Conservation (phyloP, 2,329 filamentous ascomycete genomes). For the Beauveria scarabaeidicola region DNA sequence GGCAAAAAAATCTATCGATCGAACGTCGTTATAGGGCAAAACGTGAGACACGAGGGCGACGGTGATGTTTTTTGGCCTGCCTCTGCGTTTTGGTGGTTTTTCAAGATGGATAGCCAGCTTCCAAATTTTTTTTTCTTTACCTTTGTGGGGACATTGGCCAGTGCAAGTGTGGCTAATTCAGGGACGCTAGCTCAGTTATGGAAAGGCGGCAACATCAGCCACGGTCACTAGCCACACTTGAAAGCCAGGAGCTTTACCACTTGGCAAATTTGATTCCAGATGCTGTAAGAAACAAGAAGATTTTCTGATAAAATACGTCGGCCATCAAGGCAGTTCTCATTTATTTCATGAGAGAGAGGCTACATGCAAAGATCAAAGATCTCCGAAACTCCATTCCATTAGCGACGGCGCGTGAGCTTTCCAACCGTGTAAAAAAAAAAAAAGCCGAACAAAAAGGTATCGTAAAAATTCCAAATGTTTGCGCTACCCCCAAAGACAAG, state of each 20-base stretch:
- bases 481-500: background rate
- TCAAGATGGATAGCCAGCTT: slow-evolving; percentile 16
- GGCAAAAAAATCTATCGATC: background rate
- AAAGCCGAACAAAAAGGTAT: background rate
- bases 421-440: background rate
- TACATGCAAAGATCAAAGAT: background rate
- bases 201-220: slow-evolving; percentile 9
- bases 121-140: slow-evolving; percentile 25
- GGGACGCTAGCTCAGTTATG: slow-evolving; percentile 10
- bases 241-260: too few species aligned
- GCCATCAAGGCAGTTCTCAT: background rate
- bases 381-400: background rate
- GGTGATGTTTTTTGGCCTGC: slow-evolving; percentile 1
- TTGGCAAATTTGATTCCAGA: too few species aligned
- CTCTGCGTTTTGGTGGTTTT: slow-evolving; percentile 18
- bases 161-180: slow-evolving; percentile 17
- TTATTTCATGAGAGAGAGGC: background rate
- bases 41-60: slow-evolving; percentile 12
- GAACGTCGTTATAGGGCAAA: slow-evolving; percentile 13
- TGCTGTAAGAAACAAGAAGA: too few species aligned
- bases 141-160: slow-evolving; percentile 23
- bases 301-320: too few species aligned
- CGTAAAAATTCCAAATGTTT: background rate
- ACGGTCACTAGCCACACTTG: slow-evolving; percentile 9
- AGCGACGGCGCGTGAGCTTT: background rate